Evolutionary conservation across 169 alveolate species (phyloP), one percentile per base, ranked within the genome.

Genomic region (Plasmodium coatneyi): DNA sequence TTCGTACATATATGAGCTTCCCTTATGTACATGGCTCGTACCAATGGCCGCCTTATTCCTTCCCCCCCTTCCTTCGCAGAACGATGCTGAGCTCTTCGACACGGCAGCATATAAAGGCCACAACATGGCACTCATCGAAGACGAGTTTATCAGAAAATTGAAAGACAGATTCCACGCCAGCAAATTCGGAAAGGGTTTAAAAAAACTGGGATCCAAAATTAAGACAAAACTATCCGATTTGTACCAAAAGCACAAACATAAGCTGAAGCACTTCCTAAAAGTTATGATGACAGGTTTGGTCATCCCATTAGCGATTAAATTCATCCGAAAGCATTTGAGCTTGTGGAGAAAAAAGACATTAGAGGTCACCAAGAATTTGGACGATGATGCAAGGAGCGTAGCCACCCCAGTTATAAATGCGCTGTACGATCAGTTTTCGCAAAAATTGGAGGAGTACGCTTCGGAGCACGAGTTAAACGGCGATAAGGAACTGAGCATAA

Each of bases 41-140:
- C 46, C 52, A 7, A 72, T 84, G 16, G 36, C 36, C 36, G 12
- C n/a, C 19, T 6, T 66, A 25, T 66, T 4, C 25, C 54, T 2
- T 7, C 22, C 19, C 60, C 43, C 34, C 41, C 70, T 41, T 49
- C 79, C n/a, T 89, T 72, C 66, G 25, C 43, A 89, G 90, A 70
- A 89, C 72, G 49, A 89, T 14, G 94, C 94, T 3, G 94, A 89
- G n/a, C 41, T 89, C 19, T 89, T 89, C 43, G 94, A 89, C 52
- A 43, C 90, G 49, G 60, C 49, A 7, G 10, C 70, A 22, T 89
- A 89, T 46, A 71, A 79, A 22, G 91, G 90, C 6, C 71, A 89
- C 3, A 80, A 80, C 82, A 39, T 89, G 19, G 91, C 94, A 79
- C 60, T 89, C 22, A 80, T 89, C 36, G 91, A 89, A 72, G 74